Evolutionary conservation across 83 land plant species (phyloP).

Genomic region (Diphasiastrum complanatum): DNA sequence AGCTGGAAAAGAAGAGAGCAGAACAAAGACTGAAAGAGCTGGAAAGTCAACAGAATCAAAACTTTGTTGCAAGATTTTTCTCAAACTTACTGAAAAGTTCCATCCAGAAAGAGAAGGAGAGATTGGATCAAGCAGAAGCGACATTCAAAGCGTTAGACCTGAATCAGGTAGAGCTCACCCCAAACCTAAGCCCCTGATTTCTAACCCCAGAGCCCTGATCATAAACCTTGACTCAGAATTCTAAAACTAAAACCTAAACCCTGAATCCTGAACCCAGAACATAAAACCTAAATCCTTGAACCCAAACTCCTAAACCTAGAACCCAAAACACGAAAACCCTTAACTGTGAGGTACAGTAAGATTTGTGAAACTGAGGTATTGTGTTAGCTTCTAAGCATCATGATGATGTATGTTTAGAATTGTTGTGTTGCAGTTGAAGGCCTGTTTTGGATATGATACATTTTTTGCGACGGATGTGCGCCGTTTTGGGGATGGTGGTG

Average conservation of each 20-base stretch:
- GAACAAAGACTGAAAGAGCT: constrained; percentile 73
- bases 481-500: constrained; percentile 95
- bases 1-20: constrained; percentile 89
- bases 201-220: background rate
- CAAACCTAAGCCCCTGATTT: background rate
- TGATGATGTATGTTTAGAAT: background rate
- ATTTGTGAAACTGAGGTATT: background rate
- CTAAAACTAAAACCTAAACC: background rate
- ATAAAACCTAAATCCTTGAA: too few relatives aligned
- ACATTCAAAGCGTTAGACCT: constrained; percentile 85
- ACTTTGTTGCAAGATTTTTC: constrained; percentile 46
- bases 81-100: constrained; percentile 31
- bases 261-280: too few relatives aligned
- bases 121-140: constrained; percentile 70
- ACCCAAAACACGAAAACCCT: too few relatives aligned
- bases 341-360: too few relatives aligned
- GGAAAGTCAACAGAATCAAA: constrained; percentile 43
- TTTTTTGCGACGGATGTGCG: constrained; percentile 92
- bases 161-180: constrained; percentile 47
- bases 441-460: constrained; percentile 84
- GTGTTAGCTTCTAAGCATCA: background rate
- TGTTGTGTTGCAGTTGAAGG: constrained; percentile 53
- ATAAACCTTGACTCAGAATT: background rate
- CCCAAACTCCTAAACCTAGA: too few relatives aligned
- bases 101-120: constrained; percentile 68